Evolutionary conservation across 352 stramenopile genomes (phyloP).

Genomic region (Pythium brassicae): DNA sequence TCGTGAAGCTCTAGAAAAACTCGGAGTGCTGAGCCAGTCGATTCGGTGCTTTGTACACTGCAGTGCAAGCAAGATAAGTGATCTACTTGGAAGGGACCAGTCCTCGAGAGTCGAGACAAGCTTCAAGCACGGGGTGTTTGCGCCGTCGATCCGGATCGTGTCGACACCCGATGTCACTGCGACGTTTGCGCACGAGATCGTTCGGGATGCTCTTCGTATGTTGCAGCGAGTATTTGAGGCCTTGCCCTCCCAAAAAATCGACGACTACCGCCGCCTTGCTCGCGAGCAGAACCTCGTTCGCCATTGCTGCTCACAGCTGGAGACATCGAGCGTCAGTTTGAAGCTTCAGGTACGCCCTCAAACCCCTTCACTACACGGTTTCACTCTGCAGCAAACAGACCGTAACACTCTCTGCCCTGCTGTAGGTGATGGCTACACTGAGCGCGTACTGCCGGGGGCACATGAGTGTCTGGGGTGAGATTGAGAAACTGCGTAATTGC

Average conservation of each 20-base stretch:
- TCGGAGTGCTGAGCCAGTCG: conserved; percentile 7
- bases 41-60: conserved; percentile 6
- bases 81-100: conserved; percentile 1
- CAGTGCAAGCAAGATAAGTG: neutral
- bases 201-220: neutral
- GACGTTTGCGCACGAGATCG: neutral
- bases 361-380: no score
- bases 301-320: neutral
- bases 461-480: conserved; percentile 2
- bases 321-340: neutral
- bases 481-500: neutral
- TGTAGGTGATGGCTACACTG: neutral
- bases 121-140: conserved; percentile 4
- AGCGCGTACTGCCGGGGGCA: conserved; percentile 2
- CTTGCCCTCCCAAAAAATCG: neutral
- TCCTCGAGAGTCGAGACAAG: neutral
- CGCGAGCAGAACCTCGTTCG: neutral
- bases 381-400: no score
- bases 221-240: conserved; percentile 1
- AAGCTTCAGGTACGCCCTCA: conserved; percentile 1
- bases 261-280: neutral
- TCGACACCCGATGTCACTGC: neutral
- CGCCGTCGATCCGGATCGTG: neutral
- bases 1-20: no score
- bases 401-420: neutral